phyloP scores from a whole-genome alignment of 1,284 basidiomycete species.

The Psilocybe mexicana region DNA sequence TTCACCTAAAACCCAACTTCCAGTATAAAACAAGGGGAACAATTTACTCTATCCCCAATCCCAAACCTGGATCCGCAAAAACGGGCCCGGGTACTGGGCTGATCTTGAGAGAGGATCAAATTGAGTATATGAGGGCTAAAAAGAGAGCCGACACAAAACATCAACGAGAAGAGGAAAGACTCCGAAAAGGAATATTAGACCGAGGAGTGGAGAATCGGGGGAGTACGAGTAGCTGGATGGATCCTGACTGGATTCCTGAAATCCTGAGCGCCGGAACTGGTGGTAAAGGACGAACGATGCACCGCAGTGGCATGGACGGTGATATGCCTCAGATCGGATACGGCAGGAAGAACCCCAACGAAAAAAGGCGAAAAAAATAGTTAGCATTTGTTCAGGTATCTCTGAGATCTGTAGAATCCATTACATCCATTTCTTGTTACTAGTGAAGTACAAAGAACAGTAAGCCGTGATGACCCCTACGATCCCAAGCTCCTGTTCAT shows the following conservation, averaged over 20 bases:
- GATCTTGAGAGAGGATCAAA: slow-evolving; percentile 89
- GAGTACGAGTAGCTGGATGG: slow-evolving; percentile 82
- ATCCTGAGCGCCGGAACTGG: slow-evolving; percentile 77
- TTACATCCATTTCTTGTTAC: slow-evolving; percentile 19
- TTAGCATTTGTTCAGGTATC: slow-evolving; percentile 10
- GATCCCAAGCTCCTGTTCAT: slow-evolving; percentile 86
- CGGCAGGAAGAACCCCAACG: slow-evolving; percentile 87
- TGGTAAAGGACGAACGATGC: slow-evolving; percentile 68
- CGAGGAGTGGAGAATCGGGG: slow-evolving; percentile 45
- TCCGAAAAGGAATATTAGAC: slow-evolving; percentile 64
- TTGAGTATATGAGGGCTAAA: slow-evolving; percentile 82
- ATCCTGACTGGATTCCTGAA: slow-evolving; percentile 94
- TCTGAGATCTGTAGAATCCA: slow-evolving; percentile 20
- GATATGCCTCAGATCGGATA: slow-evolving; percentile 83
- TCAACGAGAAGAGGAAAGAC: slow-evolving; percentile 76
- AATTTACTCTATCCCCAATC: slow-evolving; percentile 90
- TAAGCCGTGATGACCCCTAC: slow-evolving; percentile 30
- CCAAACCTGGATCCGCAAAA: slow-evolving; percentile 89
- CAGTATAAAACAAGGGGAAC: slow-evolving; percentile 93
- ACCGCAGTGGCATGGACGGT: slow-evolving; percentile 51
- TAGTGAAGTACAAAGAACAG: slow-evolving; percentile 12
- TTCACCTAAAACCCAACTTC: slow-evolving; percentile 94
- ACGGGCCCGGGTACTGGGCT: slow-evolving; percentile 78
- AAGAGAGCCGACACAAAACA: slow-evolving; percentile 71
- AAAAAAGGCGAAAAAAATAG: slow-evolving; percentile 62